Percentiles rank a stretch among this genome's conserved stretches.
phyloP scores from a whole-genome alignment of 179 eudicot genomes.

The Beta corolliflora region DNA sequence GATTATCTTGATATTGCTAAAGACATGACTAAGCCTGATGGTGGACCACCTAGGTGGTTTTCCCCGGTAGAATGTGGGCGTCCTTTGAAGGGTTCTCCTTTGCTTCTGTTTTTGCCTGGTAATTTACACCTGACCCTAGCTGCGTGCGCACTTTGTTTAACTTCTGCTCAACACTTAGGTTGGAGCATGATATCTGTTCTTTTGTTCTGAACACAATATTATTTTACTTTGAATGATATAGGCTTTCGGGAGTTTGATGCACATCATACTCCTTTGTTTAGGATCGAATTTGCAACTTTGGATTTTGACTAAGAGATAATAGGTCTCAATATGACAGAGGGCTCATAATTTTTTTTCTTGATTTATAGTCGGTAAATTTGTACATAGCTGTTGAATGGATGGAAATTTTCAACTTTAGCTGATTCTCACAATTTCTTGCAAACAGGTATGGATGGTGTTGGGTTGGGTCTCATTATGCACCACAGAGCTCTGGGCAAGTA shows the following conservation, averaged over 20 bases:
- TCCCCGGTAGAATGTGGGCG: conserved; percentile 60
- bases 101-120: conserved; percentile 84
- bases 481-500: conserved; percentile 72
- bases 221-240: too few species aligned
- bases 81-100: conserved; percentile 61
- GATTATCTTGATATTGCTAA: conserved; percentile 66
- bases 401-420: neutral
- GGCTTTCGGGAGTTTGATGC: too few species aligned
- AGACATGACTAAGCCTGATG: conserved; percentile 62
- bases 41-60: conserved; percentile 82
- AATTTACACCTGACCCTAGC: conserved; percentile 21
- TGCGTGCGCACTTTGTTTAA: neutral
- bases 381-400: neutral
- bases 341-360: too few species aligned
- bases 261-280: too few species aligned
- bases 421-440: conserved; percentile 11
- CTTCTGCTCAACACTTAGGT: neutral
- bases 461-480: conserved; percentile 77
- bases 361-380: neutral
- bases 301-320: neutral
- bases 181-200: too few species aligned
- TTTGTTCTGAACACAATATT: too few species aligned
- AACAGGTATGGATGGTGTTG: conserved; percentile 81
- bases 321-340: too few species aligned
- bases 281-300: too few species aligned